phyloP scores from a whole-genome alignment of 257 asterid species.

The Solanum medicagineum region DNA sequence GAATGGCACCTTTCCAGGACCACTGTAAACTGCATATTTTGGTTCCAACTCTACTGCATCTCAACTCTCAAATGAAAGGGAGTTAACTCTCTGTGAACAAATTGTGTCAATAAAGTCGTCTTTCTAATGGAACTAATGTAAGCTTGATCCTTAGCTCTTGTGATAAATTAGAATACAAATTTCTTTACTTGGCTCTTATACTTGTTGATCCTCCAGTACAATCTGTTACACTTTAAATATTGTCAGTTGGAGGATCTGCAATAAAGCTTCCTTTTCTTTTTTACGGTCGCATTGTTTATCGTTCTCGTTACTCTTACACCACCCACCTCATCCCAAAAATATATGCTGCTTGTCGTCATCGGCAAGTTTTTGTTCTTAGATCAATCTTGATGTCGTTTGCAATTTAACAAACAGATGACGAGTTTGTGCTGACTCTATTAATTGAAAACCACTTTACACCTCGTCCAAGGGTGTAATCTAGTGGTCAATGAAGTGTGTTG shows the following conservation, averaged over 20 bases:
- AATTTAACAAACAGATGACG: neutral
- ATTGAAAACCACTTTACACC: too few species aligned
- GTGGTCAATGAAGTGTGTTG: too few species aligned
- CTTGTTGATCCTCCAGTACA: neutral
- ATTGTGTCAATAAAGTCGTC: constrained; percentile 15
- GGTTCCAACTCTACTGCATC: neutral
- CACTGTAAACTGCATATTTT: constrained; percentile 36
- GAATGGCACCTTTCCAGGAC: constrained; percentile 94
- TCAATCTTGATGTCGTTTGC: neutral
- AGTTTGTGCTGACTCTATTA: neutral
- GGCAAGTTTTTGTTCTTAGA: neutral
- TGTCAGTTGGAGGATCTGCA: neutral
- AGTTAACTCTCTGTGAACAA: constrained; percentile 6
- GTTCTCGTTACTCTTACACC: neutral
- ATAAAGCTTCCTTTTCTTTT: neutral
- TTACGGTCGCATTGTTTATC: neutral
- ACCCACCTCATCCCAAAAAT: neutral
- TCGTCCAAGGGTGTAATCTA: too few species aligned
- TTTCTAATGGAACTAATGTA: constrained; percentile 1
- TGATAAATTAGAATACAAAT: neutral
- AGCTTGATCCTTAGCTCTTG: neutral
- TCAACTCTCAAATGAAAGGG: constrained; percentile 5
- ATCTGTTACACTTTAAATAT: neutral
- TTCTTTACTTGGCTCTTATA: neutral
- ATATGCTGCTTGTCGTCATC: neutral